These are phyloP conservation scores for Sphagnum magellanicum DNA, from an alignment of 228 moss, liverwort and hornwort genomes.

Conservation along the genomic window DNA sequence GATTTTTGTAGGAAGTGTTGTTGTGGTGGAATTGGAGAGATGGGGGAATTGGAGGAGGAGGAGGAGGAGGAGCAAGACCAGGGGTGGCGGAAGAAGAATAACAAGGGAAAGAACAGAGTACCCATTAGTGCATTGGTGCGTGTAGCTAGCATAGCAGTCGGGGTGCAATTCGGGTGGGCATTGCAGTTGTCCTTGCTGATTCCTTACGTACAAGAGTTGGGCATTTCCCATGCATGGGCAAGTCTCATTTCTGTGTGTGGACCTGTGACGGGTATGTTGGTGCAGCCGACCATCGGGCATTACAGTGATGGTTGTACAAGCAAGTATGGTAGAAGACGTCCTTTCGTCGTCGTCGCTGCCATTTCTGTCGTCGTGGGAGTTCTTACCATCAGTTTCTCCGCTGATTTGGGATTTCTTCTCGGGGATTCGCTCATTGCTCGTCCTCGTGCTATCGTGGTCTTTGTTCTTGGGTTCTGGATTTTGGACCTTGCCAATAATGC, in stretches of 20 bases:
- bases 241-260: slow-evolving; percentile 80
- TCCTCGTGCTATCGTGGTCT: slow-evolving; percentile 30
- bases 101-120: slow-evolving; percentile 16
- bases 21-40: too few species aligned
- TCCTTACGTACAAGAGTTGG: slow-evolving; percentile 75
- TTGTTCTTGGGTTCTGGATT: slow-evolving; percentile 44
- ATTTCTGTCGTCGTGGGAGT: slow-evolving; percentile 45
- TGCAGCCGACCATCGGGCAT: slow-evolving; percentile 73
- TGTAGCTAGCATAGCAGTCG: slow-evolving; percentile 35
- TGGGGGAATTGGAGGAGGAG: too few species aligned
- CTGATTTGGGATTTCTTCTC: slow-evolving; percentile 54
- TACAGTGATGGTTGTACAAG: slow-evolving; percentile 73
- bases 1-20: too few species aligned
- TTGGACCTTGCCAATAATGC: slow-evolving; percentile 50
- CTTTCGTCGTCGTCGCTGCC: slow-evolving; percentile 63
- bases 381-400: slow-evolving; percentile 50
- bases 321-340: slow-evolving; percentile 60
- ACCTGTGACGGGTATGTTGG: slow-evolving; percentile 69
- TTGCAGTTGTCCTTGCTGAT: slow-evolving; percentile 34
- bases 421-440: slow-evolving; percentile 31
- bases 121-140: slow-evolving; percentile 29
- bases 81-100: too few species aligned
- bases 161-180: slow-evolving; percentile 42
- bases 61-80: too few species aligned
- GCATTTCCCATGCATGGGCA: slow-evolving; percentile 73